Conservation (phyloP, 2,329 filamentous ascomycete species). For the Aureobasidium lini region DNA sequence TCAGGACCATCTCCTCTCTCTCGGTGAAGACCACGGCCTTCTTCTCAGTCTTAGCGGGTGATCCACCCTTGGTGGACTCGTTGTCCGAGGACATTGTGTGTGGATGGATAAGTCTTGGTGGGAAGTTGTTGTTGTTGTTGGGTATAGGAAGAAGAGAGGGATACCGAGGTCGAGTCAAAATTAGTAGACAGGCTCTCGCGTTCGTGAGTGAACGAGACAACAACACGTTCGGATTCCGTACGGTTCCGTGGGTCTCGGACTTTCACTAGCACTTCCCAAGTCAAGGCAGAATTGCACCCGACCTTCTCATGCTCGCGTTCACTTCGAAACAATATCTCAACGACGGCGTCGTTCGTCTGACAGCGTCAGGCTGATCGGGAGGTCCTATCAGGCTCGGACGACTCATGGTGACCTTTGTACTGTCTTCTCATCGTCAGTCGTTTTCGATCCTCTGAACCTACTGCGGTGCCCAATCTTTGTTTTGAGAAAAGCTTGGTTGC, state of each 20-base stretch:
- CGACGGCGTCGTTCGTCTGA: too few relatives aligned
- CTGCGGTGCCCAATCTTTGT: too few relatives aligned
- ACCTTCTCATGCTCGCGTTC: too few relatives aligned
- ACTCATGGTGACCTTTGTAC: too few relatives aligned
- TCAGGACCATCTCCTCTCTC: slow-evolving; percentile 23
- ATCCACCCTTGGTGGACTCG: neutral
- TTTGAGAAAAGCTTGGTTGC: too few relatives aligned
- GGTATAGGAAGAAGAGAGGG: neutral
- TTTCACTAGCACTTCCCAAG: neutral
- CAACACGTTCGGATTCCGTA: neutral
- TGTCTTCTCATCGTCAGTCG: too few relatives aligned
- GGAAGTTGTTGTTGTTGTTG: neutral
- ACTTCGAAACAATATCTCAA: too few relatives aligned
- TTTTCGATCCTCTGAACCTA: too few relatives aligned
- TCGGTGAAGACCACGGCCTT: slow-evolving; percentile 20
- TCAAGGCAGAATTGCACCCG: too few relatives aligned
- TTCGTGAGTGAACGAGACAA: neutral
- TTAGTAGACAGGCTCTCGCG: neutral
- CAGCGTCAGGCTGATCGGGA: too few relatives aligned
- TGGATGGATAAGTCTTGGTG: neutral
- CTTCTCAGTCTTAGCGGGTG: neutral
- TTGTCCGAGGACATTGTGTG: slow-evolving; percentile 1
- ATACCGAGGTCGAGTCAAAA: neutral
- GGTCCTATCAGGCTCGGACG: too few relatives aligned
- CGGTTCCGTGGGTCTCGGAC: neutral